Base-by-base conservation (phyloP, 2,329 filamentous ascomycete species). In the Alternaria incomplexa region DNA sequence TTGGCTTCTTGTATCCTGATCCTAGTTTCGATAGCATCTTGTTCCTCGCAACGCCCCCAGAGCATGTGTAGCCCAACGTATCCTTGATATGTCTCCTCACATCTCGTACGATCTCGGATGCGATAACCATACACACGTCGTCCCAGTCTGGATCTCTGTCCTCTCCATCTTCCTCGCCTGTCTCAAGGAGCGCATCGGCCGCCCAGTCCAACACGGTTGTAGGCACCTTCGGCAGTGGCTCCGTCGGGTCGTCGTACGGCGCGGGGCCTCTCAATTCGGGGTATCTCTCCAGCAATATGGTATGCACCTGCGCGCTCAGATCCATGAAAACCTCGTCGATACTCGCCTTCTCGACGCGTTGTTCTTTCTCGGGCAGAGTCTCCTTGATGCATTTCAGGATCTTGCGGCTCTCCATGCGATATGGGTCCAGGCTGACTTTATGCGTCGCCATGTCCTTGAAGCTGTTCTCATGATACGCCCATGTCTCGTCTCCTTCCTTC, bases 321-420 rank as follows among this genome's bases (percentile, higher is more conserved):
- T 99, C 96, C 63, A 98, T 83, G 75, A 97, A 99, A 9, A 97
- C 93, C 80, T 99, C 96, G 77, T 99, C 96, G 58, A 98, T 92
- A 74, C 93, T 91, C 17, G 95, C 96, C 78, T 98, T 99, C 83
- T 99, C 95, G 47, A 97, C 88, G 72, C 86, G 89, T 76, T 93
- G 91, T 64, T 89, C 77, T 46, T 87, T 80, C 17, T 83, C 77
- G 1, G 91, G 91, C 47, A 97, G 81, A 32, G 84, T 83, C 5
- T 91, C 90, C 75, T 93, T 95, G 75, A 98, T 92, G 60, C 89
- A 81, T 11, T 89, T 87, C 71, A 98, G 79, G 62, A 98, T 97
- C 81, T 87, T 91, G 65, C 93, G 87, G 17, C 92, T 96, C 79
- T 97, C 88, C 28, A 92, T 85, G 36, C 96, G 88, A 80, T 98